phyloP scores from a whole-genome alignment of 1,284 basidiomycete genomes.

The Tilletia walkeri region DNA sequence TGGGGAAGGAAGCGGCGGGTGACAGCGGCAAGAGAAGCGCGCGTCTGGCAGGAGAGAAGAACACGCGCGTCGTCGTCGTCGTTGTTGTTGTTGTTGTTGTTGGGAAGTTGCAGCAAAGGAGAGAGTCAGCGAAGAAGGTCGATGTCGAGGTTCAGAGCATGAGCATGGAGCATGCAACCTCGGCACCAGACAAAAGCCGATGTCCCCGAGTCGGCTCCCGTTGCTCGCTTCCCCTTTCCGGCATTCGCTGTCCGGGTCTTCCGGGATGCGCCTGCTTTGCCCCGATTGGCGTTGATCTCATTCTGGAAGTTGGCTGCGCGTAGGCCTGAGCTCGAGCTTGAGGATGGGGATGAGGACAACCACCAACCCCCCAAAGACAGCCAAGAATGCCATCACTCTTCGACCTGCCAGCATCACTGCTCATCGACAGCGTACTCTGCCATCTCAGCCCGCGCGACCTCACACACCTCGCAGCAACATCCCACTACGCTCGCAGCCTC shows the following conservation, averaged over 20 bases:
- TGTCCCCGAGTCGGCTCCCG: too few species aligned
- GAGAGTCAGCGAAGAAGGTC: too few species aligned
- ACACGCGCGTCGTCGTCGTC: neutral
- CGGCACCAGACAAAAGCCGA: too few species aligned
- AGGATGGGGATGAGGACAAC: neutral
- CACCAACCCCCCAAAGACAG: neutral
- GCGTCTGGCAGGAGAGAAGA: neutral
- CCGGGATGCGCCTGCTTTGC: too few species aligned
- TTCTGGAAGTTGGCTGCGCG: too few species aligned
- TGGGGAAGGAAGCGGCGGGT: neutral
- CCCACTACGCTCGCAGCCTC: constrained; percentile 19
- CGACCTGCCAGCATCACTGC: constrained; percentile 25
- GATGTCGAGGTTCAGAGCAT: too few species aligned
- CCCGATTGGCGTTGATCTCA: too few species aligned
- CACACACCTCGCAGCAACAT: constrained; percentile 24
- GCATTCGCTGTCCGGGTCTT: too few species aligned
- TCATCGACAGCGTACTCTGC: constrained; percentile 29
- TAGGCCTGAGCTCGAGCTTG: too few species aligned
- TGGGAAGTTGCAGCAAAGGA: neutral
- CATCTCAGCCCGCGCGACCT: constrained; percentile 28
- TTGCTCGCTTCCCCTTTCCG: too few species aligned
- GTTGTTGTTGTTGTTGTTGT: constrained; percentile 2
- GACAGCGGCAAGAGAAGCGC: neutral
- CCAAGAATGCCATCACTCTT: constrained; percentile 11
- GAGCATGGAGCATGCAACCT: too few species aligned